These are phyloP conservation scores for Penicillium argentinense DNA, from an alignment of 495 filamentous ascomycete genomes.

Conservation along the genomic window DNA sequence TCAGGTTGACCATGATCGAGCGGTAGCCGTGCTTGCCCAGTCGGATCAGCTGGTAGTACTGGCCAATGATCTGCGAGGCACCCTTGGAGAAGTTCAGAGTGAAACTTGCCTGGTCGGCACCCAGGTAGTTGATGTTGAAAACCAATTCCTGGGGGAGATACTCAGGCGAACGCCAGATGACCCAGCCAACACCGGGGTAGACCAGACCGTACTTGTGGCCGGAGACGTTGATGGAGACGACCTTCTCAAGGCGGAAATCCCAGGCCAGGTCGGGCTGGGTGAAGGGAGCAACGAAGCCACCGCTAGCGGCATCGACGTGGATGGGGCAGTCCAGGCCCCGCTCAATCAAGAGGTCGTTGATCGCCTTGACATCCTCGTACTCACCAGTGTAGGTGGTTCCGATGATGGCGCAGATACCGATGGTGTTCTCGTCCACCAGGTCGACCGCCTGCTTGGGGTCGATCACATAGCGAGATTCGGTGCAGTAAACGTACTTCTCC, in stretches of 20 bases:
- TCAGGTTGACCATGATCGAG: constrained; percentile 84
- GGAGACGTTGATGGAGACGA: constrained; percentile 88
- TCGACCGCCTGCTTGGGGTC: constrained; percentile 80
- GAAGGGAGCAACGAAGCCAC: constrained; percentile 90
- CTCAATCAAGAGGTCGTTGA: constrained; percentile 79
- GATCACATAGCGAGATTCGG: constrained; percentile 76
- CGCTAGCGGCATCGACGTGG: constrained; percentile 87
- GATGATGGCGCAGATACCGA: constrained; percentile 86
- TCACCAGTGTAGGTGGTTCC: constrained; percentile 95
- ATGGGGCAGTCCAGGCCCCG: constrained; percentile 74
- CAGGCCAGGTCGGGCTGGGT: constrained; percentile 76
- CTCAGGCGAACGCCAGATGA: constrained; percentile 81
- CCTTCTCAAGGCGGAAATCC: constrained; percentile 85
- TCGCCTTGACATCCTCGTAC: constrained; percentile 87
- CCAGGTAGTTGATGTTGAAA: constrained; percentile 97
- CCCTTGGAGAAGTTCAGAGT: constrained; percentile 97
- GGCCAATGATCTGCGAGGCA: constrained; percentile 87
- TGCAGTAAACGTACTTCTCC: constrained; percentile 86
- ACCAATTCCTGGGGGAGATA: constrained; percentile 86
- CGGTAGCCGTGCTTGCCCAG: constrained; percentile 87
- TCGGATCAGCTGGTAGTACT: constrained; percentile 94
- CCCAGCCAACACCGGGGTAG: constrained; percentile 92
- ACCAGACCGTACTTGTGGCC: constrained; percentile 85
- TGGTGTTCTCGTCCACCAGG: constrained; percentile 92
- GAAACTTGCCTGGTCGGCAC: constrained; percentile 92